These are phyloP conservation scores for Paulownia fortunei DNA, from an alignment of 257 asterid genomes.

Conservation along the genomic window DNA sequence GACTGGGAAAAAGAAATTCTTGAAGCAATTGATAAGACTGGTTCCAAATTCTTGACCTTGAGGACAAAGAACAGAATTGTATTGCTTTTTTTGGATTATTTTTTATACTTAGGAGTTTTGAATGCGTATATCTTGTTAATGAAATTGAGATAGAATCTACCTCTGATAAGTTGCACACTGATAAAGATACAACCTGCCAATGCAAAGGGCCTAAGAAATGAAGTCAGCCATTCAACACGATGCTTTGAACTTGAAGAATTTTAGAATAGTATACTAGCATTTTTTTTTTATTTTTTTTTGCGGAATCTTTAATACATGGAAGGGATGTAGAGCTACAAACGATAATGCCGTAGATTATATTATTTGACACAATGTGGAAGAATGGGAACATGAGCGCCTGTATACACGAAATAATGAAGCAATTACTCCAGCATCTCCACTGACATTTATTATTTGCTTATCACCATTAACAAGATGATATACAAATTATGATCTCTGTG, in stretches of 20 bases:
- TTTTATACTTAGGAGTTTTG: no score
- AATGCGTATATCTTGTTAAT: no score
- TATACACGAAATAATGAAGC: neutral
- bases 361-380: no score
- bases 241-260: neutral
- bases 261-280: no score
- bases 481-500: neutral
- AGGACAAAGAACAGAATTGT: neutral
- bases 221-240: neutral
- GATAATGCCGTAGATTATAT: no score
- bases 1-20: slow-evolving; percentile 14
- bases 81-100: neutral
- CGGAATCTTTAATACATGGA: no score
- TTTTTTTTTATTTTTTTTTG: no score
- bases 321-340: no score
- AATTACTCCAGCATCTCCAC: neutral
- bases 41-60: neutral
- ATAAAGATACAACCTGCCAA: neutral
- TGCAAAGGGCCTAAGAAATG: neutral
- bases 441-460: neutral
- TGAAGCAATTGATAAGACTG: neutral
- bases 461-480: neutral
- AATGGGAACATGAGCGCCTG: no score
- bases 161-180: no score
- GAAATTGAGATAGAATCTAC: no score